Base-by-base conservation (phyloP, 169 alveolate genomes). In the Plasmodium billcollinsi region DNA sequence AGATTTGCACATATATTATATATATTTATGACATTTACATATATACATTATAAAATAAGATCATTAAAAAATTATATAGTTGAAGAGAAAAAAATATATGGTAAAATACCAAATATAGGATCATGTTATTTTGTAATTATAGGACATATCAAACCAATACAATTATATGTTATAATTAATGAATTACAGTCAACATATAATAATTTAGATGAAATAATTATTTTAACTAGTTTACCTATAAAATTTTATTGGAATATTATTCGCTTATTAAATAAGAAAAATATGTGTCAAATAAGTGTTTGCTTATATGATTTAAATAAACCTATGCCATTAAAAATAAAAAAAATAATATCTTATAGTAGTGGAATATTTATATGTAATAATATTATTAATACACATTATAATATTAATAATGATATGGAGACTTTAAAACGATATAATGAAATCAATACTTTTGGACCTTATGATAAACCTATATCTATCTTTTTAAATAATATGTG, bases 321-420 rank as follows among this genome's bases (percentile, higher is more conserved):
- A 21, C 92, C 92, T 8, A 71, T 86, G 47, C 88, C 92, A 2
- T 33, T 70, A 21, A 86, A 71, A 45, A 86, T 86, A 1, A 70
- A 62, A 62, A 86, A 56, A 86, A 86, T 86, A 0, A 86, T 86
- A 18, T 71, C 88, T 6, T 73, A 61, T 52, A 72, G 88, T 47
- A 86, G 69, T 43, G 92, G 92, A 1, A 62, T 86, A 11, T 86
- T 86, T 65, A 71, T 86, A 61, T 86, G 92, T 20, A 86, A 86
- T 67, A 86, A 86, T 70, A 66, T 86, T 29, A 62, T 86, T 54
- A 86, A 86, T 9, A 61, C 86, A 12, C 88, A 86, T 74, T 88
- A 86, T 47, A 86, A 86, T 59, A 86, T 86, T 61, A 24, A 45
- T 26, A 86, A 86, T 66, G 92, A 86, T 54, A 86, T 73, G 88